phyloP scores from a whole-genome alignment of 1,284 basidiomycete genomes.

The Sanghuangporus baumii region DNA sequence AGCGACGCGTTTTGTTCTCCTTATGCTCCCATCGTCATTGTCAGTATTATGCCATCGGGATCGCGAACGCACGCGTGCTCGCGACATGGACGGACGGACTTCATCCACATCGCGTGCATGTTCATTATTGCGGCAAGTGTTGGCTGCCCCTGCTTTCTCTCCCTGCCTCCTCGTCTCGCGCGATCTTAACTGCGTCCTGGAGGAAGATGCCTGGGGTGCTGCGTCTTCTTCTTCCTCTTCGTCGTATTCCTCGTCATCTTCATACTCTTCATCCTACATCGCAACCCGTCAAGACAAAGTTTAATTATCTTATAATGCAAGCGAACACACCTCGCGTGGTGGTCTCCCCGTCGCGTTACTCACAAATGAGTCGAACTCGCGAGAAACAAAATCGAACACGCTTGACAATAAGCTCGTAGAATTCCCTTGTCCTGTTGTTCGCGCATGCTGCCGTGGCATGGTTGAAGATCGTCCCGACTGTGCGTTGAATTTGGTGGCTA shows the following conservation, averaged over 20 bases:
- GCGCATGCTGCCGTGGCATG: conserved; percentile 13
- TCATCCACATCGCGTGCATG: not conserved
- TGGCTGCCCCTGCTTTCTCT: conserved; percentile 14
- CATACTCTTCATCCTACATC: conserved; percentile 13
- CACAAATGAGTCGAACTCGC: conserved; percentile 66
- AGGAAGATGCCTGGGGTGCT: conserved; percentile 24
- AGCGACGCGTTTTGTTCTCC: not conserved
- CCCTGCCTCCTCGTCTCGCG: conserved; percentile 16
- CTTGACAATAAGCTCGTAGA: conserved; percentile 45
- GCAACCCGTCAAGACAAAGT: conserved; percentile 8
- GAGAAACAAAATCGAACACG: conserved; percentile 63
- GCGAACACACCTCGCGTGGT: conserved; percentile 24
- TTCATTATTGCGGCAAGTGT: conserved; percentile 9
- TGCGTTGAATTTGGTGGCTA: not conserved
- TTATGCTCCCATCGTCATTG: not conserved
- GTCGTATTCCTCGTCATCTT: conserved; percentile 8
- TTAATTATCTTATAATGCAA: conserved; percentile 1
- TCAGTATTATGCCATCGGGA: not conserved
- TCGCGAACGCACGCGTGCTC: conserved; percentile 13
- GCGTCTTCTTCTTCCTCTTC: conserved; percentile 5
- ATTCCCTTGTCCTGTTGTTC: not conserved
- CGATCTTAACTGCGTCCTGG: conserved; percentile 20
- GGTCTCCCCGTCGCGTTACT: conserved; percentile 52
- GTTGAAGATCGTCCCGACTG: not conserved
- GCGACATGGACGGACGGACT: not conserved